Conservation (phyloP, 257 asterid genomes). For the Solanum bukasovii region DNA sequence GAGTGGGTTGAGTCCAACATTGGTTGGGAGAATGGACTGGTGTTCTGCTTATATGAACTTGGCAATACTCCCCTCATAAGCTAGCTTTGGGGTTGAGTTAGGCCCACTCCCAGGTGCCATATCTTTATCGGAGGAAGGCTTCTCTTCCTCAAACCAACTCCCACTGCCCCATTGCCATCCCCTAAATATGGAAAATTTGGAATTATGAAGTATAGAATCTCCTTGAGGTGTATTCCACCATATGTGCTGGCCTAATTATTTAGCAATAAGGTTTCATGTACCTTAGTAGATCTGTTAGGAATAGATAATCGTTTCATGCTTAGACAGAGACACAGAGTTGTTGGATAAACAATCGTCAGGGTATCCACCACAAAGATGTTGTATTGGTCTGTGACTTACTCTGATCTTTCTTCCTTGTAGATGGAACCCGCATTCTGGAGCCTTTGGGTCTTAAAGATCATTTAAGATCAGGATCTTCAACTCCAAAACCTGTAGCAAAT, state of each 20-base stretch:
- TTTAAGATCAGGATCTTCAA: slow-evolving; percentile 14
- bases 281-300: background rate
- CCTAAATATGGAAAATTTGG: background rate
- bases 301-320: background rate
- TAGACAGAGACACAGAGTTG: background rate
- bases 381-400: background rate
- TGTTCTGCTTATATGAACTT: background rate
- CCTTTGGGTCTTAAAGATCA: slow-evolving; percentile 25
- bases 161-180: background rate
- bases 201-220: background rate
- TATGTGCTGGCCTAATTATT: background rate
- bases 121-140: background rate
- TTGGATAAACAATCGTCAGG: background rate
- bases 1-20: background rate
- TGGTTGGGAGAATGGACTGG: background rate
- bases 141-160: background rate
- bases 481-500: slow-evolving; percentile 19
- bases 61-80: background rate
- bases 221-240: background rate
- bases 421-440: slow-evolving; percentile 27
- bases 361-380: background rate
- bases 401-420: slow-evolving; percentile 31
- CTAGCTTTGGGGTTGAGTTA: background rate
- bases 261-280: background rate
- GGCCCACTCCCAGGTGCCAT: background rate